phyloP scores from a whole-genome alignment of 345 rosid genomes.

The Brassica nigra region DNA sequence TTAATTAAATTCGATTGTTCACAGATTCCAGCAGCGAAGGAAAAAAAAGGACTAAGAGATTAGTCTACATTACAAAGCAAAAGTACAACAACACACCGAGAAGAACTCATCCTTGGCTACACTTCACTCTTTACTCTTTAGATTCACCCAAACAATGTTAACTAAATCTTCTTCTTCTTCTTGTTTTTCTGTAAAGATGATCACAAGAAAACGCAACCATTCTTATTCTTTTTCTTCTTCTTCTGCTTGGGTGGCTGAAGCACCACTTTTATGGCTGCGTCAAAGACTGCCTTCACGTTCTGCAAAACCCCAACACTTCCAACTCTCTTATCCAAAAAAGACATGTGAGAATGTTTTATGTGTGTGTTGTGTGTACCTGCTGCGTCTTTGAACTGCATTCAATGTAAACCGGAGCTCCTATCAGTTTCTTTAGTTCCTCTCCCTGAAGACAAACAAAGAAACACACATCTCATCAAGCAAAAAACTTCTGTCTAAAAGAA shows the following conservation, averaged over 20 bases:
- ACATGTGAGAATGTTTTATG: not conserved
- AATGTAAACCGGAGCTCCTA: constrained; percentile 77
- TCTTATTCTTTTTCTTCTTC: constrained; percentile 70
- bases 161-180: not conserved
- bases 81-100: not conserved
- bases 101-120: constrained; percentile 17
- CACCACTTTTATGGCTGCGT: constrained; percentile 83
- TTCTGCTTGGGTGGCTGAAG: constrained; percentile 89
- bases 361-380: constrained; percentile 52
- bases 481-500: not conserved
- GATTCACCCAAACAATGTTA: constrained; percentile 32
- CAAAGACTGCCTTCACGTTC: constrained; percentile 91
- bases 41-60: not conserved
- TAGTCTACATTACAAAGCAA: not conserved
- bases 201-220: constrained; percentile 41
- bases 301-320: constrained; percentile 33
- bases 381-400: constrained; percentile 98
- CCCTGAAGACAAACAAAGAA: constrained; percentile 53
- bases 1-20: not conserved
- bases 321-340: not conserved
- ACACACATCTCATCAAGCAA: not conserved
- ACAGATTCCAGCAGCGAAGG: not conserved
- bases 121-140: constrained; percentile 31
- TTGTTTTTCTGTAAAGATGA: constrained; percentile 1
- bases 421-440: constrained; percentile 89